These are phyloP conservation scores for Microbotryum lychnidis-dioicae DNA, from an alignment of 1,284 basidiomycete species.

Conservation along the genomic window DNA sequence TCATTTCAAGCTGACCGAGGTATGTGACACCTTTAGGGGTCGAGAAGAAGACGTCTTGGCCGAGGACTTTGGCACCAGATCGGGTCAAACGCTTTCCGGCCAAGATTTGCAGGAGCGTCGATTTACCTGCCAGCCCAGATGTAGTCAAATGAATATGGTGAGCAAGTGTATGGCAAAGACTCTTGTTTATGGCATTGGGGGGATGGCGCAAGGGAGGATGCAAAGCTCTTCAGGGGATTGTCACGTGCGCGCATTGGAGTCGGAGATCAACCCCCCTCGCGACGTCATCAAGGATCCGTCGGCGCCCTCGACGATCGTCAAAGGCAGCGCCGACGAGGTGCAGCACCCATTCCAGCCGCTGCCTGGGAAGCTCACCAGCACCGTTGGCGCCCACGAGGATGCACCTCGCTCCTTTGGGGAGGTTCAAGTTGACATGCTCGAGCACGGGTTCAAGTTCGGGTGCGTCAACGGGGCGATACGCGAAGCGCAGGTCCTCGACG, in stretches of 20 bases:
- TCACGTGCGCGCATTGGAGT: not conserved
- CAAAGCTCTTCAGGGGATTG: not conserved
- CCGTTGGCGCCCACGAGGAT: constrained; percentile 86
- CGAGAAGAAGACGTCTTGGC: constrained; percentile 69
- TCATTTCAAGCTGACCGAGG: constrained; percentile 63
- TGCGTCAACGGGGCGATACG: constrained; percentile 44
- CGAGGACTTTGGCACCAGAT: constrained; percentile 59
- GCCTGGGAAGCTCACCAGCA: constrained; percentile 47
- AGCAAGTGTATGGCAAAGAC: constrained; percentile 11
- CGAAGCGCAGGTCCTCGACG: constrained; percentile 56
- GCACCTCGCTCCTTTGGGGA: constrained; percentile 67
- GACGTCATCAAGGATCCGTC: not conserved
- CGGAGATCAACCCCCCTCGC: too few relatives aligned
- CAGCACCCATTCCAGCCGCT: not conserved
- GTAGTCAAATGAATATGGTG: not conserved
- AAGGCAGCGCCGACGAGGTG: not conserved
- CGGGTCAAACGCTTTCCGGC: constrained; percentile 81
- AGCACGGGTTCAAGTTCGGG: constrained; percentile 42
- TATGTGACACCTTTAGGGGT: constrained; percentile 66
- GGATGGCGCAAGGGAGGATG: not conserved
- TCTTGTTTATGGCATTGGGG: not conserved
- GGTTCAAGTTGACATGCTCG: constrained; percentile 54
- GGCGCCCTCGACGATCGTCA: not conserved
- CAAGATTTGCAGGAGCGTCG: constrained; percentile 84
- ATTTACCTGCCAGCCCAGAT: constrained; percentile 60